A percentile compares a stretch with the other conserved stretches of the same genome.
Evolutionary conservation across 2,329 filamentous ascomycete species (phyloP).

Genomic region (Magnaporthiopsis incrustans): DNA sequence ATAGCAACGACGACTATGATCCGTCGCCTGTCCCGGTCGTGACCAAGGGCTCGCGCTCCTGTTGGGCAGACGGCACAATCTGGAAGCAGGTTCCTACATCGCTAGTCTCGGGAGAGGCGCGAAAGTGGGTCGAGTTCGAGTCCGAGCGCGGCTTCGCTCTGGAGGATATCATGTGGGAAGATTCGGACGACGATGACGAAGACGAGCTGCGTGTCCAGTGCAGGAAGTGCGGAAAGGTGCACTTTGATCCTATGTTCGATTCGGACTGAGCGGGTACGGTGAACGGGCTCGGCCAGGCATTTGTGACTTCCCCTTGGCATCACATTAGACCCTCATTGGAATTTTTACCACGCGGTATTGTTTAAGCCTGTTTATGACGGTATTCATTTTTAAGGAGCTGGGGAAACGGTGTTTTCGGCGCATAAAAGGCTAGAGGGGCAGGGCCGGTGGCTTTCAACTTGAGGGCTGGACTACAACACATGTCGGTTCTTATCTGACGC

Average conservation of each 20-base stretch:
- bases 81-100: conserved; percentile 42
- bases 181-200: conserved; percentile 6
- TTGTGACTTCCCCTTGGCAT: no score
- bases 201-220: conserved; percentile 11
- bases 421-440: no score
- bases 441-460: no score
- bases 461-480: no score
- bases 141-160: conserved; percentile 11
- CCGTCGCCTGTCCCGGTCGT: conserved; percentile 32
- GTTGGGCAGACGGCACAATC: conserved; percentile 24
- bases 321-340: no score
- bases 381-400: no score
- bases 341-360: no score
- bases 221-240: conserved; percentile 13
- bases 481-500: no score
- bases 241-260: conserved; percentile 7
- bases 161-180: conserved; percentile 8
- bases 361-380: no score
- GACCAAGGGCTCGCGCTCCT: conserved; percentile 24
- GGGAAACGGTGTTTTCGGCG: no score
- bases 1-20: conserved; percentile 19
- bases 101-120: conserved; percentile 28
- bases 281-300: no score
- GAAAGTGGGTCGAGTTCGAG: conserved; percentile 42
- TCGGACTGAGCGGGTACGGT: neutral